Base-by-base conservation (phyloP, 108 stramenopile species). In the Chaetoceros tenuissimus region DNA sequence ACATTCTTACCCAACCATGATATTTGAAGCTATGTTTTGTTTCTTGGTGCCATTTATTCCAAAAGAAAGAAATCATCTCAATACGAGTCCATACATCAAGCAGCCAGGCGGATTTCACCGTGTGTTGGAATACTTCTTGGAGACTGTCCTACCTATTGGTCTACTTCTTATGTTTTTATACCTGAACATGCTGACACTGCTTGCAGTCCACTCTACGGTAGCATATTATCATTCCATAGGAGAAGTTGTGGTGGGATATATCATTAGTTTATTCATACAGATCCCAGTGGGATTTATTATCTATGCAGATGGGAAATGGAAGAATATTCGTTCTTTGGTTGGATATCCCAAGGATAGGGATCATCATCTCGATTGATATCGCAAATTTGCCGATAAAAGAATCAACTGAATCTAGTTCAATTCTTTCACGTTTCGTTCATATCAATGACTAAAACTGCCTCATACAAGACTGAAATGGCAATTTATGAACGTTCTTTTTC, bases 211-310 rank as follows among this genome's bases (percentile, higher is more conserved):
- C 70, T 74, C 76, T 55, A 92, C 90, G 16, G 76, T 82, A 10
- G 67, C 71, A 3, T 87, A 86, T 61, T 88, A 79, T 68, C 90
- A 92, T 62, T 84, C 86, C 3, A 28, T 56, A 28, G 58, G 53
- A 16, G 90, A 92, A 62, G 58, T 85, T 18, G 29, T 80, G 13
- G 66, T 75, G 27, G 90, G 90, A 17, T 92, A 81, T 60, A 28
- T 59, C 23, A 61, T 92, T 7, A 84, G 79, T 57, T 70, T 81
- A 40, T n/a, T 78, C 23, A 27, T 85, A 23, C 84, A 87, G 31
- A 30, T 81, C 28, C 90, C 90, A 21, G 28, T 88, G 18, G 68
- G 65, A 34, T 67, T 56, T 57, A 46, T 75, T 24, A 61, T 65
- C 48, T 75, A 65, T 51, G 66, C 58, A 22, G 69, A 67, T 28